Percentiles rank a stretch among this genome's conserved stretches.
These are phyloP conservation scores for Scleromitrula shiraiana DNA, from an alignment of 2,329 filamentous ascomycete species.

Conservation along the genomic window DNA sequence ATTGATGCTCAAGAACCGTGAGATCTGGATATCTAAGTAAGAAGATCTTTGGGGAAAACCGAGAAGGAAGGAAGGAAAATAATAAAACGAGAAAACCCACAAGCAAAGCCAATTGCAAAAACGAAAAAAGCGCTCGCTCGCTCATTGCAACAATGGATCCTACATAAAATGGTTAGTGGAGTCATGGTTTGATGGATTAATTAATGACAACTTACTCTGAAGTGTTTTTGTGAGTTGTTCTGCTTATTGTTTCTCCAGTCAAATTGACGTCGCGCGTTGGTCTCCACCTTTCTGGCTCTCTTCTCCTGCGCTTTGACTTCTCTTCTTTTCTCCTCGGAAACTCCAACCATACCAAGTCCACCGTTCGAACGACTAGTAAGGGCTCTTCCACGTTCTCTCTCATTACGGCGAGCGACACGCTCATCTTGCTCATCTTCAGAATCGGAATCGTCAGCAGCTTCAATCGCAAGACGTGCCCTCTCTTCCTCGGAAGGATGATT, in stretches of 20 bases:
- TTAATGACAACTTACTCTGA: constrained; percentile 41
- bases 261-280: constrained; percentile 53
- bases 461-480: constrained; percentile 59
- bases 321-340: constrained; percentile 66
- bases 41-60: background rate
- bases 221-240: constrained; percentile 61
- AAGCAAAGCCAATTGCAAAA: constrained; percentile 9
- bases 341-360: constrained; percentile 69
- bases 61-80: background rate
- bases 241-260: constrained; percentile 65
- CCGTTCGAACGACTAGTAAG: constrained; percentile 62
- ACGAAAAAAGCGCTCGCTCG: too few relatives aligned
- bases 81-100: too few relatives aligned
- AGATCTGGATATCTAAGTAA: constrained; percentile 1
- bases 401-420: constrained; percentile 33
- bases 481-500: constrained; percentile 75
- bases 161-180: constrained; percentile 19
- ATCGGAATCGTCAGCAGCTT: constrained; percentile 41
- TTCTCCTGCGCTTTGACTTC: constrained; percentile 60
- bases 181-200: background rate
- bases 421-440: constrained; percentile 36
- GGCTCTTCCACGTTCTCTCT: constrained; percentile 41
- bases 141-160: constrained; percentile 31
- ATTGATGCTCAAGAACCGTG: background rate
- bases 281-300: constrained; percentile 57